Evolutionary conservation across 805 yeast species (phyloP).

Genomic region (Cyberlindnera euphorbiiphila): DNA sequence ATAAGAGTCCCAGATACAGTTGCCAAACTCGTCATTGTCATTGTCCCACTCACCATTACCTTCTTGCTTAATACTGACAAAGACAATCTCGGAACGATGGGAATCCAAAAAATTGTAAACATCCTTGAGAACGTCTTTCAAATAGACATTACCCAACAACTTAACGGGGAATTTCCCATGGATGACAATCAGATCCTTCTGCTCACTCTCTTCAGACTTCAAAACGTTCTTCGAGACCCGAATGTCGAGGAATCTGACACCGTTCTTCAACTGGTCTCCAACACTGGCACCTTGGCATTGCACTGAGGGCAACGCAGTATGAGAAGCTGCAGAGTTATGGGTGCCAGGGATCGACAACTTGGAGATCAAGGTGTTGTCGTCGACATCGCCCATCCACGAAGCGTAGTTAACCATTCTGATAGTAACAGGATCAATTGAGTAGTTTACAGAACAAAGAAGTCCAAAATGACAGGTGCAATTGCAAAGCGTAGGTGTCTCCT

Average conservation of each 20-base stretch:
- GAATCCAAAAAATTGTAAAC: constrained; percentile 52
- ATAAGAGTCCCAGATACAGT: constrained; percentile 55
- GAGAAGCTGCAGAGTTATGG: constrained; percentile 76
- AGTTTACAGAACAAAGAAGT: too few relatives aligned
- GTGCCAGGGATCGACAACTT: constrained; percentile 74
- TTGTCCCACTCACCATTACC: constrained; percentile 66
- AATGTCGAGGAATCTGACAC: constrained; percentile 72
- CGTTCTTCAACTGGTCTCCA: constrained; percentile 60
- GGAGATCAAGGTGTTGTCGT: constrained; percentile 48
- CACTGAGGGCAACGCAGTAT: constrained; percentile 68
- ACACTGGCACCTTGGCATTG: constrained; percentile 67
- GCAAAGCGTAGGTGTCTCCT: too few relatives aligned
- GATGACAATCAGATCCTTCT: constrained; percentile 56
- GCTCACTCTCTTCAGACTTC: constrained; percentile 41
- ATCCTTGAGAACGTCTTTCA: constrained; percentile 50
- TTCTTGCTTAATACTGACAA: constrained; percentile 71
- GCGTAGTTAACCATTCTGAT: constrained; percentile 27
- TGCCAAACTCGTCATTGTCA: constrained; percentile 59
- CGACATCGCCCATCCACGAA: constrained; percentile 51
- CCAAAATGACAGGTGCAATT: too few relatives aligned
- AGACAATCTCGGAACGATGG: constrained; percentile 55
- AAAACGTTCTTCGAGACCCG: constrained; percentile 58
- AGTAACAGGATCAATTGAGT: too few relatives aligned
- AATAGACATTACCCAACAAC: constrained; percentile 50
- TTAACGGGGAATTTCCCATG: constrained; percentile 77